Evolutionary conservation across 1,139 yeast species (phyloP).

Genomic region (Scheffersomyces titani): DNA sequence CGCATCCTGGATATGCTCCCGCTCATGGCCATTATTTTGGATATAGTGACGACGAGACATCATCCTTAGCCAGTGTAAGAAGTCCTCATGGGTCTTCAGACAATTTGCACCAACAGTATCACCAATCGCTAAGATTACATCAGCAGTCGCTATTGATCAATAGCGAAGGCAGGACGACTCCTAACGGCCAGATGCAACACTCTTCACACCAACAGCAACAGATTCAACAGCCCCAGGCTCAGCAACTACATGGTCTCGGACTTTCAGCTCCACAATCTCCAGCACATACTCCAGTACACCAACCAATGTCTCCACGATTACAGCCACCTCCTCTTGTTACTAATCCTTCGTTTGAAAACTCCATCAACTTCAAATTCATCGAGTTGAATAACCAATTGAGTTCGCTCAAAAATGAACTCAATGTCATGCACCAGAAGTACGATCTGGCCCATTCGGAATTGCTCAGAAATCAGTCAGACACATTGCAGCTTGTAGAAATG

Average conservation of each 20-base stretch:
- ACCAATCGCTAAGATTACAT: constrained; percentile 12
- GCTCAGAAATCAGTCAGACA: constrained; percentile 48
- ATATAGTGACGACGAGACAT: constrained; percentile 7
- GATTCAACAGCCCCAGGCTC: constrained; percentile 11
- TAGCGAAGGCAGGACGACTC: neutral
- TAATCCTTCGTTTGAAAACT: constrained; percentile 22
- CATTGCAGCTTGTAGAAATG: constrained; percentile 50
- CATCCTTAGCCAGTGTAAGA: constrained; percentile 5
- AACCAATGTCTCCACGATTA: neutral
- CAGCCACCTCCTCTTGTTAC: constrained; percentile 16
- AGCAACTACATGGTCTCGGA: constrained; percentile 6
- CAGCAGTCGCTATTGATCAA: constrained; percentile 7
- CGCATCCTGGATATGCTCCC: constrained; percentile 6
- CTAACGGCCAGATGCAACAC: constrained; percentile 8
- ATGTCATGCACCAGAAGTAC: constrained; percentile 39
- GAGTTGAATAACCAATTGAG: constrained; percentile 42
- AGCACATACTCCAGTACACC: constrained; percentile 1
- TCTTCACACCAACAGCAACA: constrained; percentile 7
- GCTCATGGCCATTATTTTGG: constrained; percentile 3
- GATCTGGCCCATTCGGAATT: constrained; percentile 49
- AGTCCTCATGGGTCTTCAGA: constrained; percentile 4
- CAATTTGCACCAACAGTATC: constrained; percentile 14
- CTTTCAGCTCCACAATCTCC: constrained; percentile 12
- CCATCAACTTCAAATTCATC: constrained; percentile 33
- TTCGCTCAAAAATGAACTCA: constrained; percentile 37